A percentile compares a stretch with the other conserved stretches of the same genome.
These are phyloP conservation scores for Gossypium trilobum DNA, from an alignment of 441 rosid genomes.

Conservation along the genomic window DNA sequence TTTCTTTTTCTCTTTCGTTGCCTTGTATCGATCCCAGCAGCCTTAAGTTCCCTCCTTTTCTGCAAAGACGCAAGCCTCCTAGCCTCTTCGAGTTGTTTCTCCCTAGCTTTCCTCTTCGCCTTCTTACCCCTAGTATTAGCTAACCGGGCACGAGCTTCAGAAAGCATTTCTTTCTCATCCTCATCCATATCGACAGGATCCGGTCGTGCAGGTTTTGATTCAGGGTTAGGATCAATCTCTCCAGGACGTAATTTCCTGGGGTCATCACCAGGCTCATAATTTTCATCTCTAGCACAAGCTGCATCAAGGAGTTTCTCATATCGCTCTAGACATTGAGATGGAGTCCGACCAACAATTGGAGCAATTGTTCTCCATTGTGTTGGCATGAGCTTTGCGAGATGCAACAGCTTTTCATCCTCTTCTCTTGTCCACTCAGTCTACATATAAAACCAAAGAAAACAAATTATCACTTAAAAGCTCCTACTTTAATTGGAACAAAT, in stretches of 20 bases:
- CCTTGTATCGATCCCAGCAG: constrained; percentile 82
- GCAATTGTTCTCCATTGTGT: constrained; percentile 98
- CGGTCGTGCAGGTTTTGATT: constrained; percentile 94
- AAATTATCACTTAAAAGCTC: constrained; percentile 13
- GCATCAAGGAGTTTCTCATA: constrained; percentile 95
- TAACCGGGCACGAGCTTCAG: constrained; percentile 91
- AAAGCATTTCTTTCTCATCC: constrained; percentile 98
- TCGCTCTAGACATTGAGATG: constrained; percentile 93
- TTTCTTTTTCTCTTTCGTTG: constrained; percentile 72
- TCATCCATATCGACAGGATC: constrained; percentile 99
- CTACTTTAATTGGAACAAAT: neutral
- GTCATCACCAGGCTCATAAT: constrained; percentile 83
- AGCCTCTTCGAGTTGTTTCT: constrained; percentile 96
- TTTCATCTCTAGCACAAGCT: constrained; percentile 91
- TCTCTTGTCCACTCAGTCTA: constrained; percentile 98
- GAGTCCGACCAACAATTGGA: constrained; percentile 95
- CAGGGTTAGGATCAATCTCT: constrained; percentile 94
- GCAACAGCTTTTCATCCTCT: constrained; percentile 94
- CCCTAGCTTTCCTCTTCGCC: constrained; percentile 94
- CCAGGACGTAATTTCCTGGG: constrained; percentile 91
- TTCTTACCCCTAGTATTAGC: constrained; percentile 94
- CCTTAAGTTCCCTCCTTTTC: constrained; percentile 90
- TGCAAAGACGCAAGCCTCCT: constrained; percentile 96
- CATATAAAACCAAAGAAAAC: constrained; percentile 15
- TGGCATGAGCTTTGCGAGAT: constrained; percentile 94